phyloP scores from a whole-genome alignment of 2,329 filamentous ascomycete genomes.

The Hymenoscyphus albidus region DNA sequence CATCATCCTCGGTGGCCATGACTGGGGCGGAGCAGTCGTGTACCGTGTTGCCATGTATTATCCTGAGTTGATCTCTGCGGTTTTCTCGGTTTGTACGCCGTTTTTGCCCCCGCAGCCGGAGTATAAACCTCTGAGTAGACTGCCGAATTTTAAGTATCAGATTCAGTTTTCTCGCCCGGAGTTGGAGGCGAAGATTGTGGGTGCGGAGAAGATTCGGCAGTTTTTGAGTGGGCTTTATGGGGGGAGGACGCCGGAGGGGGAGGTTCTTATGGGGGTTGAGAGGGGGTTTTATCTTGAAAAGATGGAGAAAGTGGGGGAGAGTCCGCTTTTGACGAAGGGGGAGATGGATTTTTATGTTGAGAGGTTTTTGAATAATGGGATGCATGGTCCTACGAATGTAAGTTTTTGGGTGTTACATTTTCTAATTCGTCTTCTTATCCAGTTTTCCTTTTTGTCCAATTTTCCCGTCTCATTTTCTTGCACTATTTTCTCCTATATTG shows the following conservation, averaged over 20 bases:
- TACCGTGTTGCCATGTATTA: constrained; percentile 73
- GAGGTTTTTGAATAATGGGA: constrained; percentile 66
- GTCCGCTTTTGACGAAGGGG: constrained; percentile 59
- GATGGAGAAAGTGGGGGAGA: constrained; percentile 52
- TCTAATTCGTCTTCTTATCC: too few species aligned
- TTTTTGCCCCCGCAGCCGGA: constrained; percentile 53
- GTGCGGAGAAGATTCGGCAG: constrained; percentile 59
- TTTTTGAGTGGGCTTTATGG: constrained; percentile 73
- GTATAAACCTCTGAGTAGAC: constrained; percentile 49
- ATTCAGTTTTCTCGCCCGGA: constrained; percentile 70
- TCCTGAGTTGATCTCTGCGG: constrained; percentile 65
- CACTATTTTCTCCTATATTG: too few species aligned
- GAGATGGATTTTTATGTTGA: constrained; percentile 75
- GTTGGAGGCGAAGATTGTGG: constrained; percentile 55
- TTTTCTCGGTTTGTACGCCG: constrained; percentile 81
- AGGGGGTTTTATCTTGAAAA: constrained; percentile 63
- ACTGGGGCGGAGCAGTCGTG: constrained; percentile 76
- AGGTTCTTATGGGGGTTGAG: constrained; percentile 54
- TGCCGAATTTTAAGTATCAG: constrained; percentile 80
- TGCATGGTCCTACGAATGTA: constrained; percentile 71
- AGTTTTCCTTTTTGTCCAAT: too few species aligned
- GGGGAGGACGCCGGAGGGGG: constrained; percentile 53
- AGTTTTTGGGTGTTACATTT: background rate
- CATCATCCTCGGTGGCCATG: constrained; percentile 85
- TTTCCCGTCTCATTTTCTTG: background rate